Conservation (phyloP, 768 basidiomycete species). For the Candolleomyces aberdarensis region DNA sequence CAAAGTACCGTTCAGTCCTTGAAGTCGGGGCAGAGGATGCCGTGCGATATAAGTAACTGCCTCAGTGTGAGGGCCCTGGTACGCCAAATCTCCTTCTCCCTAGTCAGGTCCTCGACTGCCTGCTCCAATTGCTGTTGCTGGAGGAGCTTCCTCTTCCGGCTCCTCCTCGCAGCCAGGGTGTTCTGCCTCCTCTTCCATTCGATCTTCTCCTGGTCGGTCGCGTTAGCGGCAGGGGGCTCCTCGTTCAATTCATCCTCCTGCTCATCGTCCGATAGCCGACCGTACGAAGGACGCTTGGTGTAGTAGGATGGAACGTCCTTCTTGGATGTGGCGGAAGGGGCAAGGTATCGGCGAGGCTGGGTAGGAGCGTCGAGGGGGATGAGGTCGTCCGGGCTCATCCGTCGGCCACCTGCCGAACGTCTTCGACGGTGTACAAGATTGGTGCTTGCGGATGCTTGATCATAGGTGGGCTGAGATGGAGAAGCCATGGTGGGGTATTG, state of each 20-base stretch:
- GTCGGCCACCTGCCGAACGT: conserved; percentile 48
- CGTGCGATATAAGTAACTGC: conserved; percentile 55
- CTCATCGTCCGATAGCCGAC: conserved; percentile 43
- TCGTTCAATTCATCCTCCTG: conserved; percentile 46
- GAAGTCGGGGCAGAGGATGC: conserved; percentile 55
- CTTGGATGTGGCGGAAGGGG: conserved; percentile 71
- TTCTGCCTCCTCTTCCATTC: conserved; percentile 81
- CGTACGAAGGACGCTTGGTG: conserved; percentile 47
- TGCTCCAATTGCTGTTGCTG: conserved; percentile 67
- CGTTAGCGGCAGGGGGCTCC: conserved; percentile 35
- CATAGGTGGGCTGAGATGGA: not conserved
- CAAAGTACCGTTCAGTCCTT: conserved; percentile 18
- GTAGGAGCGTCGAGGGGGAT: conserved; percentile 77
- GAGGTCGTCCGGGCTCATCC: conserved; percentile 54
- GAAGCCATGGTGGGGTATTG: conserved; percentile 9
- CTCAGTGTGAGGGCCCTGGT: conserved; percentile 47
- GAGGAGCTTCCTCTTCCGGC: conserved; percentile 69
- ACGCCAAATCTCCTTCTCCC: conserved; percentile 64
- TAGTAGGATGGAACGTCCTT: conserved; percentile 77
- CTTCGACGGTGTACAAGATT: not conserved
- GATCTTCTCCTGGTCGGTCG: conserved; percentile 61
- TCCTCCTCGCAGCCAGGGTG: conserved; percentile 80
- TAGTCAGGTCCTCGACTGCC: conserved; percentile 45
- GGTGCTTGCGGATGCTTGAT: not conserved
- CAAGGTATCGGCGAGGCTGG: conserved; percentile 70